phyloP scores from a whole-genome alignment of 2,329 filamentous ascomycete genomes.

The Trichoderma polysporum region DNA sequence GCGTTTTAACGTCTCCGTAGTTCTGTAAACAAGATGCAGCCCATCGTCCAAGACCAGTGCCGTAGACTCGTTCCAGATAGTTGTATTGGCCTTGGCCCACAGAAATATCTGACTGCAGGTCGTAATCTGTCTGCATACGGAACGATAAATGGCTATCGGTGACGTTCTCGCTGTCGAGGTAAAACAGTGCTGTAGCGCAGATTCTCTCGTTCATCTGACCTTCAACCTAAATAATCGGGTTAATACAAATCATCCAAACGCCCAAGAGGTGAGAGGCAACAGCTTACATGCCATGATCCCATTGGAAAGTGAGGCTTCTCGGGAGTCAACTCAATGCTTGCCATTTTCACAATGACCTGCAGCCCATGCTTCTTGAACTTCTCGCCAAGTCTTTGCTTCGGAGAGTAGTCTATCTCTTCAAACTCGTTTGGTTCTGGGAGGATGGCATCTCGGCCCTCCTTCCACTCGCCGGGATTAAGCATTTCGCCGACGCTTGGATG shows the following conservation, averaged over 20 bases:
- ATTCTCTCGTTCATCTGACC: slow-evolving; percentile 33
- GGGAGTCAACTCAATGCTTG: slow-evolving; percentile 53
- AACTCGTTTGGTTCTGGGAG: slow-evolving; percentile 26
- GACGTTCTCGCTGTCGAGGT: slow-evolving; percentile 23
- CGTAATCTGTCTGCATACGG: background rate
- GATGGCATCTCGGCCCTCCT: slow-evolving; percentile 21
- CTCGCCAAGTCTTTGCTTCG: slow-evolving; percentile 19
- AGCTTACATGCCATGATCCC: slow-evolving; percentile 44
- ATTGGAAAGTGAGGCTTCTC: slow-evolving; percentile 48
- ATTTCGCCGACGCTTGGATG: background rate
- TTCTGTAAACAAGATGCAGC: slow-evolving; percentile 22
- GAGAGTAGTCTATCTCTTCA: slow-evolving; percentile 13
- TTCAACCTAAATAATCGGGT: slow-evolving; percentile 19
- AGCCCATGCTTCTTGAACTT: slow-evolving; percentile 21
- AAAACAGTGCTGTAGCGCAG: slow-evolving; percentile 31
- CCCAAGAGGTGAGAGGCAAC: fast-evolving
- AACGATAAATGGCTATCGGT: slow-evolving; percentile 18
- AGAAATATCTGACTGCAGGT: background rate
- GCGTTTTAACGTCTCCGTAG: slow-evolving; percentile 28
- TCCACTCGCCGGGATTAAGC: slow-evolving; percentile 18
- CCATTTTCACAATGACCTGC: slow-evolving; percentile 46
- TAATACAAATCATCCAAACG: background rate
- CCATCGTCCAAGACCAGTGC: slow-evolving; percentile 13
- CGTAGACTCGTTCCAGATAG: slow-evolving; percentile 22
- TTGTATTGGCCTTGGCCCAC: slow-evolving; percentile 13